These are phyloP conservation scores for Paraconiothyrium sp. DNA, from an alignment of 2,329 filamentous ascomycete species.

Conservation along the genomic window DNA sequence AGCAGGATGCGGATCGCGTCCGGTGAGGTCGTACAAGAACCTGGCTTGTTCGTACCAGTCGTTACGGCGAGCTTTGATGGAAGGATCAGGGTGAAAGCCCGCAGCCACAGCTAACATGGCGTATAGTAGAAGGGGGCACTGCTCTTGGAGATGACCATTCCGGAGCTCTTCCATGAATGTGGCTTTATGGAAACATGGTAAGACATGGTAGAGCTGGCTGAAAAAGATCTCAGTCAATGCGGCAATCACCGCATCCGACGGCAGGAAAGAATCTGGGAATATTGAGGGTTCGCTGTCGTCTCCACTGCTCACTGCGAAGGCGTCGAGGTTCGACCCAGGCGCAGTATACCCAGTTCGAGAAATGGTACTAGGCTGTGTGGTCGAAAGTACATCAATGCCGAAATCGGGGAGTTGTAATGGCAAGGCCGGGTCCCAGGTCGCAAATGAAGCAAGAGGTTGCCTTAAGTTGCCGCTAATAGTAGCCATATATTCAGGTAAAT, in stretches of 20 bases:
- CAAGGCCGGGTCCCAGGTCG: conserved; percentile 6
- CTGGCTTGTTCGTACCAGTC: conserved; percentile 45
- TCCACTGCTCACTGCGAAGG: background rate
- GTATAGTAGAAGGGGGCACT: conserved; percentile 36
- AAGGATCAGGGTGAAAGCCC: conserved; percentile 31
- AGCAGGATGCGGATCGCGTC: conserved; percentile 27
- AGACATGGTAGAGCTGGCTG: conserved; percentile 28
- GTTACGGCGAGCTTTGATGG: conserved; percentile 27
- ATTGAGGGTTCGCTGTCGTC: conserved; percentile 19
- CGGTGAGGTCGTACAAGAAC: conserved; percentile 36
- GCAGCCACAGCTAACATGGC: conserved; percentile 40
- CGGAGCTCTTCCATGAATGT: conserved; percentile 29
- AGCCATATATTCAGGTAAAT: background rate
- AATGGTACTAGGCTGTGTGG: background rate
- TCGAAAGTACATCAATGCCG: conserved; percentile 22
- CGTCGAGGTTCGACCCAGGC: conserved; percentile 12
- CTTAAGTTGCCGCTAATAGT: background rate
- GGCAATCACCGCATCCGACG: conserved; percentile 24
- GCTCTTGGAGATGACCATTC: conserved; percentile 25
- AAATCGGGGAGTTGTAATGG: conserved; percentile 20
- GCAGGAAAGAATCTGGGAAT: conserved; percentile 23
- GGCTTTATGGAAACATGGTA: conserved; percentile 42
- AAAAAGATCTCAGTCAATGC: conserved; percentile 42
- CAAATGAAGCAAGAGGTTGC: conserved; percentile 13
- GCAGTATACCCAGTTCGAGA: conserved; percentile 12